Evolutionary conservation across 495 filamentous ascomycete species (phyloP).

Genomic region (Penicillium bialowiezense): DNA sequence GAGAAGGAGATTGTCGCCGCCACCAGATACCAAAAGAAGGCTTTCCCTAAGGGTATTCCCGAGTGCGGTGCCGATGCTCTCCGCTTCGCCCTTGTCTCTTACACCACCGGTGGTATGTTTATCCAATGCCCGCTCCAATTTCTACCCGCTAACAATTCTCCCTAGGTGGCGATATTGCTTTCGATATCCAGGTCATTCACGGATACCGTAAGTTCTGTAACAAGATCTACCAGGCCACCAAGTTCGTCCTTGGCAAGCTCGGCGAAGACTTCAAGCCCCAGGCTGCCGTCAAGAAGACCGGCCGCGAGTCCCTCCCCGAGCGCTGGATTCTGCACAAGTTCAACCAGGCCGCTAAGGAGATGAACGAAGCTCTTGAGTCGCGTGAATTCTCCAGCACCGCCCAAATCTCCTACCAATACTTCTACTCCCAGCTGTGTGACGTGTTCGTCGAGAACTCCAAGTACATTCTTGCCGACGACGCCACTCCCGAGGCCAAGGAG

Average conservation of each 20-base stretch:
- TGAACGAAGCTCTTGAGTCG: constrained; percentile 65
- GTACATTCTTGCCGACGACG: constrained; percentile 61
- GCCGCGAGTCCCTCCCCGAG: constrained; percentile 70
- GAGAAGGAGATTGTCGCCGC: constrained; percentile 71
- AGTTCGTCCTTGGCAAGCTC: constrained; percentile 78
- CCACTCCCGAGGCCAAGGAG: constrained; percentile 50
- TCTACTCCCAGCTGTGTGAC: constrained; percentile 64
- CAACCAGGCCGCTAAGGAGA: constrained; percentile 67
- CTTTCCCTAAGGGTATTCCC: constrained; percentile 78
- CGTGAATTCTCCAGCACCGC: constrained; percentile 71
- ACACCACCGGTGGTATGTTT: constrained; percentile 74
- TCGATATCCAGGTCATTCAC: constrained; percentile 81
- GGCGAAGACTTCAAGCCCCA: constrained; percentile 68
- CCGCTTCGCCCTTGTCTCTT: constrained; percentile 75
- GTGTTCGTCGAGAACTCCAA: constrained; percentile 79
- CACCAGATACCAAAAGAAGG: constrained; percentile 73
- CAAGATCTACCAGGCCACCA: constrained; percentile 89
- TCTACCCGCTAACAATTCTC: constrained; percentile 18
- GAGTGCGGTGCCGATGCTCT: constrained; percentile 86
- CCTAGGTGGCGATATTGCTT: constrained; percentile 69
- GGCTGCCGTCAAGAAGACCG: constrained; percentile 52
- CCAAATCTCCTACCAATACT: constrained; percentile 64
- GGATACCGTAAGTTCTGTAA: constrained; percentile 85
- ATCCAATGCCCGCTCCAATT: neutral
- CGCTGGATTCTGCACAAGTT: constrained; percentile 84